Percentiles rank a stretch among this genome's conserved stretches.
Conservation (phyloP, 2,329 filamentous ascomycete genomes). For the Pseudocercospora musae region DNA sequence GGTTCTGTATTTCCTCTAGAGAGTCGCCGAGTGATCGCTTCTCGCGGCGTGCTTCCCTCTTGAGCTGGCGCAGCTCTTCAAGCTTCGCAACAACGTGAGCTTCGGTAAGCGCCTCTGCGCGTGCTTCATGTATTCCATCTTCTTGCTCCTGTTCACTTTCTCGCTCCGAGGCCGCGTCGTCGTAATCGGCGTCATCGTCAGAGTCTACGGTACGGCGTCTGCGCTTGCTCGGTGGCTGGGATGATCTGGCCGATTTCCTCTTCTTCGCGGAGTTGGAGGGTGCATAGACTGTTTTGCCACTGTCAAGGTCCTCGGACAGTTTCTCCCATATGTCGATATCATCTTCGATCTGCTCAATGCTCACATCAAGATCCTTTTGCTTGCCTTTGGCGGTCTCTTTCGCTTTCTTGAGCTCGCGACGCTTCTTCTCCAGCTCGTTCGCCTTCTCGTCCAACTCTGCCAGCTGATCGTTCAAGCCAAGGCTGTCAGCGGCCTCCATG, state of each 20-base stretch:
- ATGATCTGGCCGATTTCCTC: constrained; percentile 17
- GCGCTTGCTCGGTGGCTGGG: constrained; percentile 15
- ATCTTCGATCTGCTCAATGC: constrained; percentile 40
- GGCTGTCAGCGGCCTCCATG: constrained; percentile 42
- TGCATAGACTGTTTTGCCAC: constrained; percentile 44
- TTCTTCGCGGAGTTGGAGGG: constrained; percentile 37
- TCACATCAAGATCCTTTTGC: constrained; percentile 35
- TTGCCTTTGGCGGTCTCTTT: constrained; percentile 34
- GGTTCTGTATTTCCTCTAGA: constrained; percentile 33
- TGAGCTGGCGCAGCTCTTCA: constrained; percentile 42
- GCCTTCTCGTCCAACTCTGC: constrained; percentile 27
- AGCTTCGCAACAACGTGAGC: constrained; percentile 44
- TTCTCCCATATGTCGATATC: constrained; percentile 47
- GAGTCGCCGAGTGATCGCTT: constrained; percentile 29
- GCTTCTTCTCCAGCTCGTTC: constrained; percentile 25
- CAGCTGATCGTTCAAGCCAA: constrained; percentile 38
- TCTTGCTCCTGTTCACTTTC: constrained; percentile 15
- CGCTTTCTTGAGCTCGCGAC: constrained; percentile 22
- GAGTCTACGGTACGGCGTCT: constrained; percentile 21
- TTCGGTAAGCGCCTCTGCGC: constrained; percentile 39
- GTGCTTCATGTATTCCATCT: constrained; percentile 16
- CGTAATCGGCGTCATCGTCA: constrained; percentile 24
- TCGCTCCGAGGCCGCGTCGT: background rate
- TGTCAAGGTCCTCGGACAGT: constrained; percentile 37
- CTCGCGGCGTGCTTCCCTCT: constrained; percentile 37